Evolutionary conservation across 352 stramenopile genomes (phyloP).

Genomic region (Globisporangium irregulare): DNA sequence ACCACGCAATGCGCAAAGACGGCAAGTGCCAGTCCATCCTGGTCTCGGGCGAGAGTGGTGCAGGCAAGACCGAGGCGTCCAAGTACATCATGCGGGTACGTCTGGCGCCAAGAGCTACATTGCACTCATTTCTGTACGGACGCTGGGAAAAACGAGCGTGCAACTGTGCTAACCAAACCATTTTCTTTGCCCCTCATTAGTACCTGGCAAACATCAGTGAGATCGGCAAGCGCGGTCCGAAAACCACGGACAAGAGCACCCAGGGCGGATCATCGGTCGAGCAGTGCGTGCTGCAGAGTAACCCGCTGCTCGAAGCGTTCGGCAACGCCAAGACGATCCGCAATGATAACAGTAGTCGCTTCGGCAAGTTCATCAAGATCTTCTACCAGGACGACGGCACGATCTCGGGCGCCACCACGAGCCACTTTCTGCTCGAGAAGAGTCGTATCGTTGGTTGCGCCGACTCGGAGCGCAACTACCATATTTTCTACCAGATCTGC

Average conservation of each 20-base stretch:
- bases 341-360: conserved; percentile 96
- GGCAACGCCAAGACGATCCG: conserved; percentile 93
- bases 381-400: conserved; percentile 90
- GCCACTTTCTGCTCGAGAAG: conserved; percentile 98
- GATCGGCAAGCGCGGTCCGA: conserved; percentile 76
- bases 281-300: conserved; percentile 91
- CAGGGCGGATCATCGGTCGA: conserved; percentile 75
- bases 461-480: conserved; percentile 96
- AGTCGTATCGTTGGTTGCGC: conserved; percentile 93
- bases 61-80: conserved; percentile 87
- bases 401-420: conserved; percentile 91
- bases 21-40: conserved; percentile 86
- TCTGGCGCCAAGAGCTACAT: neutral
- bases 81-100: conserved; percentile 91
- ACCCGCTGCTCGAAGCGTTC: conserved; percentile 91
- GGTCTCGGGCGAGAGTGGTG: conserved; percentile 83
- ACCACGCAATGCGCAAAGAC: conserved; percentile 73
- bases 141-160: neutral
- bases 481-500: conserved; percentile 99
- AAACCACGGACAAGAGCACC: conserved; percentile 61
- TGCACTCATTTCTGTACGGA: neutral
- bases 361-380: conserved; percentile 97
- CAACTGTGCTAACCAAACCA: neutral
- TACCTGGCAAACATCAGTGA: conserved; percentile 90
- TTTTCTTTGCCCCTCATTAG: conserved; percentile 17